phyloP scores from a whole-genome alignment of 345 rosid genomes.

The Lepidium sativum region DNA sequence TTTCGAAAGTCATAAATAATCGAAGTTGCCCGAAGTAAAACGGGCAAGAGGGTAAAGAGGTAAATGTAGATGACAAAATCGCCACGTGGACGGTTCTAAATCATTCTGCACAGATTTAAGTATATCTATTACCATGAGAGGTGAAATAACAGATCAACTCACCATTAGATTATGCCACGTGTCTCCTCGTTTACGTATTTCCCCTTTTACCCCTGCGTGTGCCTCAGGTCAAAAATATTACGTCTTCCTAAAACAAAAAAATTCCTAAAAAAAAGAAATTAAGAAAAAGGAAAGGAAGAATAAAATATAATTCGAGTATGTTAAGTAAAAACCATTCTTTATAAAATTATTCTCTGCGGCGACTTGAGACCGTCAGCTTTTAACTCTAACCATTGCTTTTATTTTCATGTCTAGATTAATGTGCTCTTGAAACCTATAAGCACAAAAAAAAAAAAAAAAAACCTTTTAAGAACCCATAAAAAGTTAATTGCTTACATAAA shows the following conservation, averaged over 20 bases:
- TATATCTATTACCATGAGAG: background rate
- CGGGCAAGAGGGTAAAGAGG: constrained; percentile 20
- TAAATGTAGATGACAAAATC: background rate
- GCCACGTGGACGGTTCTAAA: constrained; percentile 9
- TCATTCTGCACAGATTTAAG: background rate
- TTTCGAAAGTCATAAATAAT: background rate
- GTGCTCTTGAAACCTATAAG: background rate
- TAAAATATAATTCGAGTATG: constrained; percentile 14
- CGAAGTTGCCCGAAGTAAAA: constrained; percentile 15
- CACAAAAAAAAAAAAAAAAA: background rate
- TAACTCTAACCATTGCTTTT: constrained; percentile 2
- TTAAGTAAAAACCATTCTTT: constrained; percentile 14
- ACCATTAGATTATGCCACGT: constrained; percentile 14
- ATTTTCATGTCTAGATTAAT: background rate
- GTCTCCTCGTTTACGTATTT: background rate
- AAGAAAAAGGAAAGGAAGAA: background rate
- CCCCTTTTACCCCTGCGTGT: constrained; percentile 18
- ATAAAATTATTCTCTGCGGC: constrained; percentile 10
- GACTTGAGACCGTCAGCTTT: constrained; percentile 17
- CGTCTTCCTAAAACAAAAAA: background rate
- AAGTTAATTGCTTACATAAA: background rate
- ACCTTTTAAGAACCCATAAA: background rate
- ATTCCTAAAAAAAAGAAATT: background rate
- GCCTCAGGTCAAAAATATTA: constrained; percentile 1
- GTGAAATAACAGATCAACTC: background rate